phyloP scores from a whole-genome alignment of 257 asterid species.

The Euphrasia confusa region DNA sequence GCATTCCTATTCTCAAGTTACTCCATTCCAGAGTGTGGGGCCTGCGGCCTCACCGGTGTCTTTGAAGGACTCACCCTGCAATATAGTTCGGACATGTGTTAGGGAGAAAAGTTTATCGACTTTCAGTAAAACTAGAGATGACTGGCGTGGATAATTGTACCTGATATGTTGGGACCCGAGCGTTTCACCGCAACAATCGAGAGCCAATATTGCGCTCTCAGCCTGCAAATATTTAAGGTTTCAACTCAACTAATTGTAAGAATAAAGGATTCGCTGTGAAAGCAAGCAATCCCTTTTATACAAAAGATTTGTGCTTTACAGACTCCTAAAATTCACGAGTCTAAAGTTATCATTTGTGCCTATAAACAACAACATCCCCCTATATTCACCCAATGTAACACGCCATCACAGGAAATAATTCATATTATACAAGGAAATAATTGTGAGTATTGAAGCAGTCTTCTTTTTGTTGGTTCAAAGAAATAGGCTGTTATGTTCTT shows the following conservation, averaged over 20 bases:
- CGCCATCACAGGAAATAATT: too few relatives aligned
- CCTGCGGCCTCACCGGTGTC: conserved; percentile 93
- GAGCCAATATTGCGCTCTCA: conserved; percentile 85
- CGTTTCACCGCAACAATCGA: conserved; percentile 83
- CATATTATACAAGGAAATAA: too few relatives aligned
- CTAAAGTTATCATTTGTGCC: too few relatives aligned
- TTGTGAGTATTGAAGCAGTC: too few relatives aligned
- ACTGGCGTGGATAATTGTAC: conserved; percentile 29
- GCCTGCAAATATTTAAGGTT: conserved; percentile 44
- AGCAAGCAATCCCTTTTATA: too few relatives aligned
- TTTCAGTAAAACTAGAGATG: not conserved
- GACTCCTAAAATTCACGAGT: too few relatives aligned
- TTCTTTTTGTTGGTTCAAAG: too few relatives aligned
- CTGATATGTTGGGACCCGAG: conserved; percentile 86
- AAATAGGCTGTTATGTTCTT: too few relatives aligned
- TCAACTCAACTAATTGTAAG: not conserved
- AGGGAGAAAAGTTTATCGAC: not conserved
- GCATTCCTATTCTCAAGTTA: conserved; percentile 1
- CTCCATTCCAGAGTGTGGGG: conserved; percentile 40
- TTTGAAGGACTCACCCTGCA: conserved; percentile 96
- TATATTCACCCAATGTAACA: too few relatives aligned
- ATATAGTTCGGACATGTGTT: not conserved
- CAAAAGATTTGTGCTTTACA: too few relatives aligned
- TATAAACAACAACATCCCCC: too few relatives aligned
- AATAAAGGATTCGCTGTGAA: too few relatives aligned